Evolutionary conservation across 768 basidiomycete genomes (phyloP), one percentile per base, ranked within the genome.

Genomic region (Russula virescens): DNA sequence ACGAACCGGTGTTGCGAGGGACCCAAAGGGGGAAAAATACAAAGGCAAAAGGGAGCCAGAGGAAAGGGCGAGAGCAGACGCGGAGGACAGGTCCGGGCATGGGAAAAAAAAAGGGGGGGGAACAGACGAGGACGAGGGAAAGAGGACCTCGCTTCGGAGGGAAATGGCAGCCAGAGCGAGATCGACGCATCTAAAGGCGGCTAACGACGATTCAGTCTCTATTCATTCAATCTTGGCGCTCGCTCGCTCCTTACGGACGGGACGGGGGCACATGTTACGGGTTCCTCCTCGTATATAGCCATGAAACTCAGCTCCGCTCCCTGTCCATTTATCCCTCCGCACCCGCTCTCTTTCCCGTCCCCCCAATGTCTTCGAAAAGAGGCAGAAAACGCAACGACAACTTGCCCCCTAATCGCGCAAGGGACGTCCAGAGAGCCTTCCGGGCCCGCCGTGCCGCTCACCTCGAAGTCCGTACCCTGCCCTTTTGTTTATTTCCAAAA

Each of bases 341-440:
- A 63, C 69, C 68, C 69, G 69, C 68, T 63, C 51, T 62, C 55
- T 56, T 35, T 57, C 61, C 60, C 57, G 64, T 46, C 35, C 63
- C 49, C 53, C 13, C 61, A 59, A 91, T 89, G 88, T 91, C 89
- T 69, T 91, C 89, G 65, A 93, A 91, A 77, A 86, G 91, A 70
- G 91, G 91, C 64, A 83, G 91, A 70, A 92, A 92, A 71, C 79
- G 90, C 72, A 88, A 89, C 74, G 86, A 89, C 73, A 86, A 83
- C 69, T 82, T 89, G 50, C 87, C 88, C 62, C 87, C 87, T 5
- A 88, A 88, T 69, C 84, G 91, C 65, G 91, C 92, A 31, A 79
- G 93, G 61, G 93, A 94, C 70, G 90, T 94, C 19, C 92, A 95
- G 72, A 77, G 92, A 70, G 92, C 91, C 10, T 95, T 94, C 77